A percentile compares a stretch with the other conserved stretches of the same genome.
These are phyloP conservation scores for Alisma plantagoaquatica DNA, from an alignment of 106 monocot genomes.

Conservation along the genomic window DNA sequence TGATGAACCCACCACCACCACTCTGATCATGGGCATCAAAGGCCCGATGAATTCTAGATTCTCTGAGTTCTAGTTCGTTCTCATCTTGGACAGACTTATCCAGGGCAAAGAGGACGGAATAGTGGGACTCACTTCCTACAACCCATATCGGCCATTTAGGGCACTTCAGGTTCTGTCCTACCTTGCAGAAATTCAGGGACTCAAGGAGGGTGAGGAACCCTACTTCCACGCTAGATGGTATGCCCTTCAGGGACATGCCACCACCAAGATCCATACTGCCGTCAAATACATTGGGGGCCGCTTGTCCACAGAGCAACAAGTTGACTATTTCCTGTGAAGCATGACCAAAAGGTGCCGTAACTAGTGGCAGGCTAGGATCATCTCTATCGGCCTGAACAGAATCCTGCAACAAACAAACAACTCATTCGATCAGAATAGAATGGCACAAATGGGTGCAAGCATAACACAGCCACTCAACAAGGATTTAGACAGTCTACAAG, in stretches of 20 bases:
- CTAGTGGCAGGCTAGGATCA: conserved; percentile 79
- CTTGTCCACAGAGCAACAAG: conserved; percentile 83
- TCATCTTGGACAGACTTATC: conserved; percentile 72
- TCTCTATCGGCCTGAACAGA: conserved; percentile 81
- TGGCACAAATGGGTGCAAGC: no score
- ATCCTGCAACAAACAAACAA: conserved; percentile 33
- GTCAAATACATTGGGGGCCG: conserved; percentile 94
- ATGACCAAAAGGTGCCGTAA: conserved; percentile 98
- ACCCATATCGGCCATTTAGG: conserved; percentile 97
- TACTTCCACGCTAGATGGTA: conserved; percentile 58
- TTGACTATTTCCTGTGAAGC: conserved; percentile 99
- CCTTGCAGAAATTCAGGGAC: conserved; percentile 94
- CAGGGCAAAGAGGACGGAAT: conserved; percentile 91
- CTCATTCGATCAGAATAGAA: background rate
- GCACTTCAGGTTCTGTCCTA: conserved; percentile 70
- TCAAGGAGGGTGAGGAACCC: conserved; percentile 92
- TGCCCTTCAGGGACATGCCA: conserved; percentile 84
- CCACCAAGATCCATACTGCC: conserved; percentile 90
- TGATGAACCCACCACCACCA: conserved; percentile 91
- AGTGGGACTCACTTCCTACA: conserved; percentile 91
- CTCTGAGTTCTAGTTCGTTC: conserved; percentile 69
- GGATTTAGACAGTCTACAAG: no score
- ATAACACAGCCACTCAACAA: no score
- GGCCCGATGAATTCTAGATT: conserved; percentile 47
- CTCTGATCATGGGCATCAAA: conserved; percentile 88